These are phyloP conservation scores for Penicillium sp. DNA, from an alignment of 2,329 filamentous ascomycete species.

Conservation along the genomic window DNA sequence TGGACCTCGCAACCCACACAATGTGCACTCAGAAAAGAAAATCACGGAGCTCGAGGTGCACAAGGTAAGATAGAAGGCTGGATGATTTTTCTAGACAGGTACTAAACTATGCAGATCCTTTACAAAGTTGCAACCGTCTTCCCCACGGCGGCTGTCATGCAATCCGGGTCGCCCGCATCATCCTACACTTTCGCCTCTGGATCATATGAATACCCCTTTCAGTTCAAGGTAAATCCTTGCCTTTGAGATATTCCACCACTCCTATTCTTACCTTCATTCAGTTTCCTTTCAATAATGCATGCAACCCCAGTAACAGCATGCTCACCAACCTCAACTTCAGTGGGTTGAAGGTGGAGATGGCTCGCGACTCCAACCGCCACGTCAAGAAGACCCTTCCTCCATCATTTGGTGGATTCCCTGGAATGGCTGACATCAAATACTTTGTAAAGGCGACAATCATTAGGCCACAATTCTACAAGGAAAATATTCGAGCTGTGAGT, in stretches of 20 bases:
- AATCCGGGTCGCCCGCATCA: slow-evolving; percentile 32
- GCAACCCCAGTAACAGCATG: slow-evolving; percentile 44
- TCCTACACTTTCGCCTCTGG: slow-evolving; percentile 47
- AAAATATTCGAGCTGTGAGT: slow-evolving; percentile 68
- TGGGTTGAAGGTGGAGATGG: slow-evolving; percentile 46
- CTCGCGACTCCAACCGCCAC: slow-evolving; percentile 55
- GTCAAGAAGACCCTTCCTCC: slow-evolving; percentile 85
- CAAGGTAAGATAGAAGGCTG: slow-evolving; percentile 38
- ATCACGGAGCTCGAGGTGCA: slow-evolving; percentile 50
- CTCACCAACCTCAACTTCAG: slow-evolving; percentile 47
- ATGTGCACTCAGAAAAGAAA: slow-evolving; percentile 47
- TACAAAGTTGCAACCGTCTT: slow-evolving; percentile 50
- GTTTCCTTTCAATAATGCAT: slow-evolving; percentile 53
- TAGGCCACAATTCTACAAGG: slow-evolving; percentile 82
- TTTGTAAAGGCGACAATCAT: slow-evolving; percentile 95
- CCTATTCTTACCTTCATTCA: slow-evolving; percentile 17
- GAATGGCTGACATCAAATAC: slow-evolving; percentile 86
- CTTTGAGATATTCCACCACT: background rate
- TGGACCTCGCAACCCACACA: slow-evolving; percentile 38
- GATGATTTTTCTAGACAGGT: background rate
- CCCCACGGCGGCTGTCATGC: slow-evolving; percentile 43
- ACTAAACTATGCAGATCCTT: slow-evolving; percentile 37
- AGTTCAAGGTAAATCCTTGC: slow-evolving; percentile 43
- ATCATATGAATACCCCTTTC: slow-evolving; percentile 49
- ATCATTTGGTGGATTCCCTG: slow-evolving; percentile 80